Percentiles rank a stretch among this genome's conserved stretches.
Evolutionary conservation across 306 rosid species (phyloP).

Genomic region (Gastrolobium villosum): DNA sequence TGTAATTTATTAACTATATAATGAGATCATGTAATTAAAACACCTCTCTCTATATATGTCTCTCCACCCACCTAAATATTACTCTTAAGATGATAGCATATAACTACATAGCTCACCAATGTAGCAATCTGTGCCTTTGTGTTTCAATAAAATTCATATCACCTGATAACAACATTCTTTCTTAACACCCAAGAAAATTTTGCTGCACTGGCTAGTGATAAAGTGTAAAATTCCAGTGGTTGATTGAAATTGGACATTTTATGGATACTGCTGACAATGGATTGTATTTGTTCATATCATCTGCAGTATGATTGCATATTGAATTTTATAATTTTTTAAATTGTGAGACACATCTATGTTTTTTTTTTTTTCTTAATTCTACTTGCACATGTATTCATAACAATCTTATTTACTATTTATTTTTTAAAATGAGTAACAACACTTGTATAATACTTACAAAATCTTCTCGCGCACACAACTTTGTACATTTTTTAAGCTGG

Average conservation of each 20-base stretch:
- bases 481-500: too few species aligned
- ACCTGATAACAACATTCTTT: not conserved
- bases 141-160: constrained; percentile 15
- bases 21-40: constrained; percentile 45
- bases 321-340: not conserved
- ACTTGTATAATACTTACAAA: too few species aligned
- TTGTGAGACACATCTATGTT: not conserved
- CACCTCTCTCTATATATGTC: constrained; percentile 4
- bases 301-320: not conserved
- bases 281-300: constrained; percentile 4
- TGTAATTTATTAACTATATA: constrained; percentile 47
- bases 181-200: not conserved
- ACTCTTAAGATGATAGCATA: constrained; percentile 41
- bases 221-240: constrained; percentile 31
- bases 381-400: constrained; percentile 11
- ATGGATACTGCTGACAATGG: not conserved
- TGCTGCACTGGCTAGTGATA: constrained; percentile 17
- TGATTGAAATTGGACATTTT: constrained; percentile 22
- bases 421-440: too few species aligned
- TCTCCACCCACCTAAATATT: not conserved
- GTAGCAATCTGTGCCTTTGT: constrained; percentile 11
- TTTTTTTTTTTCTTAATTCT: not conserved
- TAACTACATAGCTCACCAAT: constrained; percentile 32
- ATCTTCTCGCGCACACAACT: too few species aligned
- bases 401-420: too few species aligned